Evolutionary conservation across 2,329 filamentous ascomycete species (phyloP), one percentile per base, ranked within the genome.

Genomic region (Phoma herbarum): DNA sequence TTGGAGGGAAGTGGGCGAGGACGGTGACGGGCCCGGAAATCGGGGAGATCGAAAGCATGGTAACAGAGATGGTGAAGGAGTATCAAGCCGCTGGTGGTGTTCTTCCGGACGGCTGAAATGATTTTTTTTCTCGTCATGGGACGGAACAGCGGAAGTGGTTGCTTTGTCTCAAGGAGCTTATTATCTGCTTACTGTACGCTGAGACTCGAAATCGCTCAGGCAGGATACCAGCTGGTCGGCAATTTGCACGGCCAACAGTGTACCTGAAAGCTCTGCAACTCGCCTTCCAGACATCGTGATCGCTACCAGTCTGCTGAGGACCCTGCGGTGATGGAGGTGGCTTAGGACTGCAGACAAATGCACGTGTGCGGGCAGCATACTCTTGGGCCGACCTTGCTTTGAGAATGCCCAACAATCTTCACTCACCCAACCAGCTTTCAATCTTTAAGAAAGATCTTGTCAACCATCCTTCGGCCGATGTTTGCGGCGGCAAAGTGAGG

Each of bases 231-330:
- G 26, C 1, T 11, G 43, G 22, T 22, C 11, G 26, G n/a, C 23
- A 3, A 0, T 7, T n/a, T n/a, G n/a, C n/a, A n/a, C n/a, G n/a
- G 25, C 33, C 11, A 33, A 9, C 23, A 8, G 5, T 10, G 49
- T 52, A 26, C 49, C 49, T 52, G 49, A 44, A 35, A 18, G 28
- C 28, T 52, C 26, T 28, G 20, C 10, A 14, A 42, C 11, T 42
- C 20, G 39, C 20, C 28, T 23, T 16, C 16, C 41, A 12, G 10
- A 23, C 31, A 11, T 20, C 25, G 11, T 33, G 26, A 37, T 44
- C 41, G 41, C 4, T 52, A 52, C 49, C 49, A 18, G 14, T 7
- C 8, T 3, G 20, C 10, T 20, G 39, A 39, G 23, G 1, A 18
- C 11, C n/a, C 10, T 33, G 7, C 33, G 5, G 11, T n/a, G 29